Evolutionary conservation across 192 early-diverging fungal genomes (phyloP).

Genomic region (Anaeromyces robustus): DNA sequence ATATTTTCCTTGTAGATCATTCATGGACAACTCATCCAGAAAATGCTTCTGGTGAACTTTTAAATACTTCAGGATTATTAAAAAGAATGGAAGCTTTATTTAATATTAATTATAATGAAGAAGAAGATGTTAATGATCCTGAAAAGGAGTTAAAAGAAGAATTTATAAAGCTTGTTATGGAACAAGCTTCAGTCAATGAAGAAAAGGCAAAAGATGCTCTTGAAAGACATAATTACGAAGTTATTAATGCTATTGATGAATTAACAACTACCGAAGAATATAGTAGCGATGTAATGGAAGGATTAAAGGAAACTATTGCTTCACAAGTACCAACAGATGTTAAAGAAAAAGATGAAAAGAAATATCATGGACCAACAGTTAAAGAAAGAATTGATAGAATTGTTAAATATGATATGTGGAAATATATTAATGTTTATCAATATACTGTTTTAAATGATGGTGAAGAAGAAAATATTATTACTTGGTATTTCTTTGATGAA

Average conservation of each 20-base stretch:
- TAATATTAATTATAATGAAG: slow-evolving; percentile 25
- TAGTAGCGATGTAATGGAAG: slow-evolving; percentile 1
- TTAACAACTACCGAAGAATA: not conserved
- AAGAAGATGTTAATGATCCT: slow-evolving; percentile 10
- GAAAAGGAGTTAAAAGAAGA: slow-evolving; percentile 18
- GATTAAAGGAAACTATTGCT: slow-evolving; percentile 12
- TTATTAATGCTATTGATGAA: slow-evolving; percentile 47
- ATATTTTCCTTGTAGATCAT: slow-evolving; percentile 55
- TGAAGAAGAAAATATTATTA: slow-evolving; percentile 22
- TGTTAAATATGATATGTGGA: slow-evolving; percentile 24
- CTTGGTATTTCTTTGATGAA: slow-evolving; percentile 39
- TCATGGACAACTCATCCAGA: slow-evolving; percentile 55
- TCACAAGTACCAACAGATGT: slow-evolving; percentile 16
- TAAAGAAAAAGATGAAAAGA: slow-evolving; percentile 17
- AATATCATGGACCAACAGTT: not conserved
- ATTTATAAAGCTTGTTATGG: slow-evolving; percentile 34
- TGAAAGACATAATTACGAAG: slow-evolving; percentile 25
- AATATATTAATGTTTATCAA: slow-evolving; percentile 30
- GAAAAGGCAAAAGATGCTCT: slow-evolving; percentile 38
- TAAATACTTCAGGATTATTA: slow-evolving; percentile 30
- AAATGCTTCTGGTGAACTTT: slow-evolving; percentile 29
- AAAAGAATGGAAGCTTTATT: slow-evolving; percentile 48
- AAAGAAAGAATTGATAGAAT: slow-evolving; percentile 14
- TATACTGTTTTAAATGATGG: slow-evolving; percentile 27
- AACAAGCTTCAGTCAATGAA: slow-evolving; percentile 34